A percentile compares a stretch with the other conserved stretches of the same genome.
phyloP scores from a whole-genome alignment of 805 yeast genomes.

The Candida caryicola region DNA sequence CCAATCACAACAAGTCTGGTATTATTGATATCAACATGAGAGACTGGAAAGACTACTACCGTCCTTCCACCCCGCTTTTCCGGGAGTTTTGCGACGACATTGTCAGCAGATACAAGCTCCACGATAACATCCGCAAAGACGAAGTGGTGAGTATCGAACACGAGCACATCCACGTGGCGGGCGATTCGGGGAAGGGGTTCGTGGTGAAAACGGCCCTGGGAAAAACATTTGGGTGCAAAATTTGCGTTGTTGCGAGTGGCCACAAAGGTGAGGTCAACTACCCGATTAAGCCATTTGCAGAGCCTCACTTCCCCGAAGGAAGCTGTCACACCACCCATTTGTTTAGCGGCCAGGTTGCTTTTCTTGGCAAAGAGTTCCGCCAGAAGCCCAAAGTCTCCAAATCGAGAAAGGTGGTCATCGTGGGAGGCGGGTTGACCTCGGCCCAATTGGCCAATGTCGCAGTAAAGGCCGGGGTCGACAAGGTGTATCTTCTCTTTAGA shows the following conservation, averaged over 20 bases:
- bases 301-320: constrained; percentile 17
- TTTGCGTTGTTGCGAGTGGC: constrained; percentile 35
- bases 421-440: constrained; percentile 47
- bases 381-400: constrained; percentile 8
- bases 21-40: constrained; percentile 43
- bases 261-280: constrained; percentile 35
- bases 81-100: constrained; percentile 37
- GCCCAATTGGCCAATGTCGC: constrained; percentile 45
- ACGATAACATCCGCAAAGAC: constrained; percentile 28
- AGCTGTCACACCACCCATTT: constrained; percentile 39
- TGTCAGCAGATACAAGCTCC: constrained; percentile 29
- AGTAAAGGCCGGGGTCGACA: constrained; percentile 25
- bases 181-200: constrained; percentile 31
- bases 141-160: constrained; percentile 33
- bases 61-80: constrained; percentile 42
- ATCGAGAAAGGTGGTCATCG: constrained; percentile 26
- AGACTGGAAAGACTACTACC: constrained; percentile 43
- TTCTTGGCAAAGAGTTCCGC: constrained; percentile 18
- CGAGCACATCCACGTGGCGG: constrained; percentile 21
- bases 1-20: constrained; percentile 31
- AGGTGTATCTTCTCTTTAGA: constrained; percentile 34
- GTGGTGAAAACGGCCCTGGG: constrained; percentile 30
- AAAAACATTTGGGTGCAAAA: constrained; percentile 29
- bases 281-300: constrained; percentile 23
- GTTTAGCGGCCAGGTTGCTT: constrained; percentile 22